Conservation (phyloP, 202 grass and related monocot genomes). For the Zoysia matrella region DNA sequence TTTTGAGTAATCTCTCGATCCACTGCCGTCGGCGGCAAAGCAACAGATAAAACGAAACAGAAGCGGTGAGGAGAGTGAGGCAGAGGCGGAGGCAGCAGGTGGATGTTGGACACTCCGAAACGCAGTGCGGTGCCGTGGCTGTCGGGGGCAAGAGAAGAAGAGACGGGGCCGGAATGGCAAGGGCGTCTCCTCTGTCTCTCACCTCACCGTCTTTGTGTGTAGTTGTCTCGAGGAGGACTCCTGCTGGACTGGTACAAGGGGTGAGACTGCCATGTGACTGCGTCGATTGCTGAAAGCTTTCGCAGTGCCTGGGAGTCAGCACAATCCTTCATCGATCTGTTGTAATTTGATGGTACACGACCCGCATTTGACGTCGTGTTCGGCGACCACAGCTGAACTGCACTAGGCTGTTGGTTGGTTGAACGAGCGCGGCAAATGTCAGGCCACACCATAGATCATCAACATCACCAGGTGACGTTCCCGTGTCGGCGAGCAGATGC, state of each 20-base stretch:
- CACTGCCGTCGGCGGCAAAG: conserved; percentile 6
- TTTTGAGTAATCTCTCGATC: conserved; percentile 39
- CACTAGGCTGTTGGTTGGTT: not conserved
- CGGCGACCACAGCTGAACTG: not conserved
- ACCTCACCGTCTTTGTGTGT: not conserved
- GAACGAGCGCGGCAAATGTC: not conserved
- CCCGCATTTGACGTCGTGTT: not conserved
- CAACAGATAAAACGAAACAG: conserved; percentile 20
- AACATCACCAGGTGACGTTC: not conserved
- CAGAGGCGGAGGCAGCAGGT: not conserved
- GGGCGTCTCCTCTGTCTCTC: not conserved
- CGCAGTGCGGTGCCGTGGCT: conserved; percentile 28
- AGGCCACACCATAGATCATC: not conserved
- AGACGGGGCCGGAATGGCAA: conserved; percentile 5
- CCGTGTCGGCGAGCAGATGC: not conserved
- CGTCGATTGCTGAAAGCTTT: too few relatives aligned
- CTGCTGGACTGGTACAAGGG: not conserved
- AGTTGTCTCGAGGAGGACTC: not conserved
- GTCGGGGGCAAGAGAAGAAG: not conserved
- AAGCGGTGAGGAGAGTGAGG: not conserved
- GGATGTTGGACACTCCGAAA: conserved; percentile 4
- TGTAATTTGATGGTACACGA: not conserved
- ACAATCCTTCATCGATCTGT: not conserved
- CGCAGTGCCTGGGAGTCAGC: not conserved
- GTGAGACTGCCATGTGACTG: conserved; percentile 9